A percentile compares a stretch with the other conserved stretches of the same genome.
phyloP scores from a whole-genome alignment of 83 land plant species.

The Picea abies region DNA sequence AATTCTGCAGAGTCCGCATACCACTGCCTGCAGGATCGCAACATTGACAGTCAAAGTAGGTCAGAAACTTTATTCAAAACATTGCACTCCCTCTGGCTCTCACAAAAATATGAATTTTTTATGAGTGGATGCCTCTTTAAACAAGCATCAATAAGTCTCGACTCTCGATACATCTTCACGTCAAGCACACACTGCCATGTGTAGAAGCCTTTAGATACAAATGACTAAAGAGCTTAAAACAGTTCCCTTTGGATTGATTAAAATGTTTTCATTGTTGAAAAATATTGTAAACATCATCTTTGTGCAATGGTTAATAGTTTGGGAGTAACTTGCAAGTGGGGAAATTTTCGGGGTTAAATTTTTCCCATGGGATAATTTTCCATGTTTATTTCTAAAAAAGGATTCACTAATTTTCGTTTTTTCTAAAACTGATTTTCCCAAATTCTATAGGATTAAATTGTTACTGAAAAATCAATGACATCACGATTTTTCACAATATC shows the following conservation, averaged over 20 bases:
- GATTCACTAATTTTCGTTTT: no score
- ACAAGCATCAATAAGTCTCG: background rate
- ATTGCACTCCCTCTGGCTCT: background rate
- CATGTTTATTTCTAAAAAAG: no score
- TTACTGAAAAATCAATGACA: no score
- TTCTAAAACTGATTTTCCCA: no score
- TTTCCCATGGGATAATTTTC: no score
- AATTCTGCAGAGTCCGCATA: conserved; percentile 37
- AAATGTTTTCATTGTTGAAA: background rate
- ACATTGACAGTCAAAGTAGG: background rate
- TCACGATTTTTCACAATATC: no score
- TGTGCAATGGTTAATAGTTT: background rate
- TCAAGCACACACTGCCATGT: background rate
- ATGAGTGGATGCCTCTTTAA: background rate
- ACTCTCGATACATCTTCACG: background rate
- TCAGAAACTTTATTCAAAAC: background rate
- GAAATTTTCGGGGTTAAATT: no score
- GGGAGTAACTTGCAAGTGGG: background rate
- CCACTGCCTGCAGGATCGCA: conserved; percentile 40
- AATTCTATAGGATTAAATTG: no score
- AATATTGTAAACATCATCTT: background rate
- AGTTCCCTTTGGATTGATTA: background rate
- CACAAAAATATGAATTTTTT: background rate
- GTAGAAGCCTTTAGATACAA: background rate
- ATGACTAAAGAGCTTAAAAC: background rate